Evolutionary conservation across 768 basidiomycete species (phyloP), one percentile per base, ranked within the genome.

Genomic region (Rhodocollybia butyracea): DNA sequence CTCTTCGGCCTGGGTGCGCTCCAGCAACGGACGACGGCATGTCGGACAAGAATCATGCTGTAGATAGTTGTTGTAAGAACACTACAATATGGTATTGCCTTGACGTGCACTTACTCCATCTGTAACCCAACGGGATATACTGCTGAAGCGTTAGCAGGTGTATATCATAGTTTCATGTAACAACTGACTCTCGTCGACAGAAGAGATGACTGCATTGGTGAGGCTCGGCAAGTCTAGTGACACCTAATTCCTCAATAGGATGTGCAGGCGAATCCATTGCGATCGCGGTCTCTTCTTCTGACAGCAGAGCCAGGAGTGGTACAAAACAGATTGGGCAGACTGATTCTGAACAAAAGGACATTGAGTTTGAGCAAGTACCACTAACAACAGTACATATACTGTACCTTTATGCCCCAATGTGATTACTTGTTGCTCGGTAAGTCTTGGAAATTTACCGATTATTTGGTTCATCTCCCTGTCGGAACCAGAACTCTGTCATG

Each of bases 251-350:
- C 58, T 89, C 85, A n/a, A 74, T 60, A 15, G 88, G 79, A 57
- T 86, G 79, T 8, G 89, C 87, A 3, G 89, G 88, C 1, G 89
- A 88, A 62, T 91, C 89, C 85, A 91, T 87, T 6, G 77, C 90
- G 22, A 72, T 62, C 0, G 88, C 87, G 48, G 77, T 77, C 68
- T 93, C 89, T 64, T 90, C 88, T 60, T 91, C 87, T 1, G 88
- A 80, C 22, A 92, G 66, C 17, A 87, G 72, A 11, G 86, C 81
- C n/a, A 79, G 74, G 62, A 85, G 85, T 0, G 87, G 73, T 31
- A 79, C 86, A 59, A 86, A 78, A 67, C 91, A 93, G 60, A 93
- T 88, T 11, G 90, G 81, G 63, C 91, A 93, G 17, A 76, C 66
- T 6, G 84, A 81, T 59, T 91, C 91, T 91, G 52, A 17, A 52